Evolutionary conservation across 2,329 filamentous ascomycete genomes (phyloP), one percentile per base, ranked within the genome.

Genomic region (Chrysoporthe austroafricana): DNA sequence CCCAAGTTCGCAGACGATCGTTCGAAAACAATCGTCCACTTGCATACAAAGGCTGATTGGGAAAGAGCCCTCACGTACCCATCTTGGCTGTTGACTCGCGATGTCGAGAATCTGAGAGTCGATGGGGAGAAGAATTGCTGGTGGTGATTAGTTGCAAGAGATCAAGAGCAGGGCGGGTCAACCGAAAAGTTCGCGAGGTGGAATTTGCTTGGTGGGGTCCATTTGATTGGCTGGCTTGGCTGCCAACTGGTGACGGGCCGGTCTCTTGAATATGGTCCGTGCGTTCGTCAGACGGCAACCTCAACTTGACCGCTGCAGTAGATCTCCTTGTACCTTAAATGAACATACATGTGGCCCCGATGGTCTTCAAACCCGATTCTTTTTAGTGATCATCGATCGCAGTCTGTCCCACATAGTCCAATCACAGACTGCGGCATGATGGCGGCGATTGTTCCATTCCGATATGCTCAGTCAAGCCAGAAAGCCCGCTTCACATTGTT

Each of bases 41-140:
- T 82, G 83, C 83, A 85, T 78, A 84, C 83, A 77, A 77, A 78
- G 78, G 77, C 77, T 79, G 75, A 52, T 62, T 63, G 77, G 74
- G 76, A 76, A 62, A 75, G 77, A 68, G 71, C 72, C 76, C 74
- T 78, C 84, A 85, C 86, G 82, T 88, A 88, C 86, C 86, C 86
- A 88, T 88, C 81, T 82, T 86, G 83, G 81, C 83, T 84, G 76
- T 78, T 68, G 78, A 77, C 78, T 79, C 73, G 72, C 70, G 69
- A 72, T 76, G 70, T 75, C 69, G 71, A 65, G 61, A 68, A 73
- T 73, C 72, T 70, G 69, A 77, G 81, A 78, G 79, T 76, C 57
- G 36, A 60, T 60, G 57, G 57, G 57, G 21, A 26, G 42, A 60
- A 60, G 57, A 60, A 13, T 60, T 44, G 77, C 72, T 70, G 73